phyloP scores from a whole-genome alignment of 2,329 filamentous ascomycete species.

The Phaeomoniella chlamydospora region DNA sequence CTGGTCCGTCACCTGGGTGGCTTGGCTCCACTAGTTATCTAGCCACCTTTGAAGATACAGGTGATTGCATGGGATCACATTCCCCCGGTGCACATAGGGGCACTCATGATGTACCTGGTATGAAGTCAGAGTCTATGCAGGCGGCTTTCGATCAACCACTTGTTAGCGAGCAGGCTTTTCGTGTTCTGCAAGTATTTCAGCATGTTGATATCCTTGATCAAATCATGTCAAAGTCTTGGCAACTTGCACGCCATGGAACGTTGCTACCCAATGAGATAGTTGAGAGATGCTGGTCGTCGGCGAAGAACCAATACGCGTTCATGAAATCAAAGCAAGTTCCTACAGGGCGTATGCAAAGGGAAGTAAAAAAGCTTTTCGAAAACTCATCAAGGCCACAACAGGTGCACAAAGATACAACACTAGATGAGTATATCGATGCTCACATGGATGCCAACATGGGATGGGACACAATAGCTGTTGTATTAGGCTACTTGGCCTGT shows the following conservation, averaged over 20 bases:
- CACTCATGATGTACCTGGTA: no score
- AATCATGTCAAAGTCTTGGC: background rate
- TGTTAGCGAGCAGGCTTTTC: background rate
- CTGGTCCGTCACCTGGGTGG: constrained; percentile 16
- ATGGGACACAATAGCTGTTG: background rate
- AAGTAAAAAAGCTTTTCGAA: background rate
- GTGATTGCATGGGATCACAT: background rate
- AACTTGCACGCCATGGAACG: background rate
- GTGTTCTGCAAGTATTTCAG: background rate
- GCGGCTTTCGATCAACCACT: background rate
- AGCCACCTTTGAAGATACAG: constrained; percentile 16
- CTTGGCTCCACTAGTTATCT: constrained; percentile 20
- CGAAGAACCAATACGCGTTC: background rate
- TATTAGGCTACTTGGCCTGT: background rate
- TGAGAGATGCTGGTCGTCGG: background rate
- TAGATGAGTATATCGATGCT: background rate
- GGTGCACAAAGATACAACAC: background rate
- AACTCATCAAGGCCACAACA: background rate
- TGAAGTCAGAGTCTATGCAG: background rate
- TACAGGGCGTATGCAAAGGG: background rate
- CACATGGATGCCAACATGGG: background rate
- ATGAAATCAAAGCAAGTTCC: background rate
- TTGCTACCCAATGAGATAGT: background rate
- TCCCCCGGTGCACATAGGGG: background rate
- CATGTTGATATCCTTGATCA: background rate